A percentile compares a stretch with the other conserved stretches of the same genome.
These are phyloP conservation scores for Aspergillus sp. DNA, from an alignment of 2,329 filamentous ascomycete species.

Conservation along the genomic window DNA sequence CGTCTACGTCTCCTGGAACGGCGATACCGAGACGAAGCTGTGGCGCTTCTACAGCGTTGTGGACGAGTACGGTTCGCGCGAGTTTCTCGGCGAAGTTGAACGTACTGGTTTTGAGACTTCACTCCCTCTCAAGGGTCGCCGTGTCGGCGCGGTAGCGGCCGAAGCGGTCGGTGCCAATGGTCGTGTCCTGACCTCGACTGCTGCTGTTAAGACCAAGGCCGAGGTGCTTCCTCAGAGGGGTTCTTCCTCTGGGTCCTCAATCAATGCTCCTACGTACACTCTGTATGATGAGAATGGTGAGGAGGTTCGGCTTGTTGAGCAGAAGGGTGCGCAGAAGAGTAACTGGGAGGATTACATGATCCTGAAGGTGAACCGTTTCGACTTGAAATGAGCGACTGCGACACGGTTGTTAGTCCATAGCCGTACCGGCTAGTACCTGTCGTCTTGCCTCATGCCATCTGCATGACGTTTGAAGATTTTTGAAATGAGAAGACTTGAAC, in stretches of 20 bases:
- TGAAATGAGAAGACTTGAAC: not conserved
- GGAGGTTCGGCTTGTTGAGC: conserved; percentile 8
- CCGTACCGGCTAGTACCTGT: not conserved
- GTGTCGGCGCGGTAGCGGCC: conserved; percentile 45
- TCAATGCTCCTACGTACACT: conserved; percentile 4
- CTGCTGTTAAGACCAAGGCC: conserved; percentile 25
- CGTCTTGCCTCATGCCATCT: too few species aligned
- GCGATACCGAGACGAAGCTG: conserved; percentile 49
- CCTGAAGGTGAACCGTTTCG: conserved; percentile 21
- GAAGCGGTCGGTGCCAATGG: conserved; percentile 39
- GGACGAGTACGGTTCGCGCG: conserved; percentile 14
- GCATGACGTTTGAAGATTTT: not conserved
- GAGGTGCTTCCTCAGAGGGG: conserved; percentile 25
- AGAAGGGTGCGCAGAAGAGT: conserved; percentile 7
- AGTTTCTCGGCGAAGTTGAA: conserved; percentile 15
- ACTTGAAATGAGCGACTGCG: conserved; percentile 8
- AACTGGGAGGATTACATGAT: conserved; percentile 21
- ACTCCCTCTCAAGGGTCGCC: conserved; percentile 25
- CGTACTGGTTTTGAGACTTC: conserved; percentile 35
- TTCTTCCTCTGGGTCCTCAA: not conserved
- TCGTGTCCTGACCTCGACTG: conserved; percentile 32
- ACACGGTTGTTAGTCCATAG: not conserved
- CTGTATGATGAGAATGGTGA: conserved; percentile 6
- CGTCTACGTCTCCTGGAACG: conserved; percentile 59
- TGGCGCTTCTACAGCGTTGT: conserved; percentile 40